phyloP scores from a whole-genome alignment of 2,329 filamentous ascomycete genomes.

The Aspergillus sergii region DNA sequence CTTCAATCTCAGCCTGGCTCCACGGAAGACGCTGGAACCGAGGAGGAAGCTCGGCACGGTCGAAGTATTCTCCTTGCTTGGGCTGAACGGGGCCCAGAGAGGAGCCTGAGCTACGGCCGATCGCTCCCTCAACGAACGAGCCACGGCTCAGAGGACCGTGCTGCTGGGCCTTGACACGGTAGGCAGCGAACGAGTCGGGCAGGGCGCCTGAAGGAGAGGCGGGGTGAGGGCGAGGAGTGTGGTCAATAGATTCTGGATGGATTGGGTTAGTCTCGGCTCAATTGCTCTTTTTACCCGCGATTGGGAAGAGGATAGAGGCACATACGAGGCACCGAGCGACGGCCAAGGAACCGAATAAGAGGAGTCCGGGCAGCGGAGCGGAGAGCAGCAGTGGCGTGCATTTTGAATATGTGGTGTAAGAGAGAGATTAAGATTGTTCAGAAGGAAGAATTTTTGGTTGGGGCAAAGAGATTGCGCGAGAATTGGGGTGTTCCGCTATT shows the following conservation, averaged over 20 bases:
- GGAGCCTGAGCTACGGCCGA: constrained; percentile 67
- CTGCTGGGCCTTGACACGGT: constrained; percentile 65
- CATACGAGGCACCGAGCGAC: constrained; percentile 49
- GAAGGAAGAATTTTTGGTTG: constrained; percentile 19
- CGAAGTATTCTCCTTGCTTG: constrained; percentile 77
- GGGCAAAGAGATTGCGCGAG: constrained; percentile 21
- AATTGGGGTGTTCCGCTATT: constrained; percentile 31
- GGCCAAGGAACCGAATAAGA: constrained; percentile 54
- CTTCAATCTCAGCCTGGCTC: constrained; percentile 85
- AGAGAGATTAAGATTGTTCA: not conserved
- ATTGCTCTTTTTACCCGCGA: not conserved
- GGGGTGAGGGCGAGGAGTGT: constrained; percentile 62
- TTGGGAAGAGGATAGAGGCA: constrained; percentile 9
- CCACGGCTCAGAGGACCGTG: constrained; percentile 60
- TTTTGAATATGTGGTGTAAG: constrained; percentile 29
- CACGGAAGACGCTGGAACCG: constrained; percentile 79
- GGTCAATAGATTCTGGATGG: constrained; percentile 47
- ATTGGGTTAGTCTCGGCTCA: constrained; percentile 6
- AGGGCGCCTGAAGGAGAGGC: constrained; percentile 58
- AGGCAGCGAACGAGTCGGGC: constrained; percentile 63
- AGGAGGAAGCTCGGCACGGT: constrained; percentile 81
- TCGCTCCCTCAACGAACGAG: constrained; percentile 40
- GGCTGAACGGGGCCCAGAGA: constrained; percentile 73
- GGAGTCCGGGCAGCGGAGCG: constrained; percentile 47
- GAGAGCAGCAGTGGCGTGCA: constrained; percentile 47